phyloP scores from a whole-genome alignment of 2,329 filamentous ascomycete species.

The Ophiocordyceps polyrhachis-furcata region DNA sequence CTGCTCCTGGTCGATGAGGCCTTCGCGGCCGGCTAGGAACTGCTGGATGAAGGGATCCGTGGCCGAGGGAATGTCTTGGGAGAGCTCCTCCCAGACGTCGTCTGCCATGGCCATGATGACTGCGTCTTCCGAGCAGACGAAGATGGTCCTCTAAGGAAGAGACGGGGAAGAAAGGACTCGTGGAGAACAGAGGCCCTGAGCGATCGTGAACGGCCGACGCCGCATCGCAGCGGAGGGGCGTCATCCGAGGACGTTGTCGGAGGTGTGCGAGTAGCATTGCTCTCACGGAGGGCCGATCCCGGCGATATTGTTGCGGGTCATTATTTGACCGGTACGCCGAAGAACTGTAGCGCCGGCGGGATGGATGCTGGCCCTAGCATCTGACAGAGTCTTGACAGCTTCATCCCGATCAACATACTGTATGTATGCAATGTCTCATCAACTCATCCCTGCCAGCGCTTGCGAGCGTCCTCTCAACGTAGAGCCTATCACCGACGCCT shows the following conservation, averaged over 20 bases:
- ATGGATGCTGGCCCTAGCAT: no score
- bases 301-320: no score
- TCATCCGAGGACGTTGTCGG: not conserved
- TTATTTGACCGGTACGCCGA: no score
- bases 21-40: slow-evolving; percentile 58
- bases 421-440: not conserved
- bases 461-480: not conserved
- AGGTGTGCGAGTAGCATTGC: not conserved
- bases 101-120: slow-evolving; percentile 27
- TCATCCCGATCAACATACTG: not conserved
- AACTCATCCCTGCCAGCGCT: not conserved
- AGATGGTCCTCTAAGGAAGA: no score
- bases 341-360: no score
- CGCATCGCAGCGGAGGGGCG: not conserved
- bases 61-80: slow-evolving; percentile 33
- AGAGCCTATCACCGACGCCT: not conserved
- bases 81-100: slow-evolving; percentile 40
- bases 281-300: not conserved
- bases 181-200: no score
- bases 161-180: not conserved
- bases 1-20: slow-evolving; percentile 64
- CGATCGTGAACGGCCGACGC: not conserved
- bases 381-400: no score
- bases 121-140: not conserved
- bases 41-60: slow-evolving; percentile 65